Base-by-base conservation (phyloP, 2,329 filamentous ascomycete species). In the Verticillium nonalfalfae region DNA sequence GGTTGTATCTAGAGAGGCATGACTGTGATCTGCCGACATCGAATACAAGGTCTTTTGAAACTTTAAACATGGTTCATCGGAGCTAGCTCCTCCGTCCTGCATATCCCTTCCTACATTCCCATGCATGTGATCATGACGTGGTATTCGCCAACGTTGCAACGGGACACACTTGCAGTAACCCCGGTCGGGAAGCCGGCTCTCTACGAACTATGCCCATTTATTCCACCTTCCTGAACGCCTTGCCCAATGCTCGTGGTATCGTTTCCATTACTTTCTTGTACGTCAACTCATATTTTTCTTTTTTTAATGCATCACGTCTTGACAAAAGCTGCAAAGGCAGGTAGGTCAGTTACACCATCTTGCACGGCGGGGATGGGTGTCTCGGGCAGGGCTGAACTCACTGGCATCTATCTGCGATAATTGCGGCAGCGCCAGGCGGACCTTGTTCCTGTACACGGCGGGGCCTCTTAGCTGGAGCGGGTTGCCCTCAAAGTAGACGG, bases 401-500 rank as follows among this genome's bases (percentile, higher is more conserved):
- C 94, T 96, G 62, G 95, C 95, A 85, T 99, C 95, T 73, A 99
- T 97, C 79, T 99, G 93, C 72, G 85, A 85, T 59, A 99, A 79
- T 74, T 95, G 90, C 61, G 95, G 95, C 74, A 99, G 75, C 38
- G 93, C 90, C 73, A 99, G 77, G 62, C 89, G 84, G 54, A 99
- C 87, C 78, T 99, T 99, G 77, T 97, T 98, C 70, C 95, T 82
- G 76, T 99, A 99, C 64, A 97, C 76, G 1, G 91, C 90, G n/a
- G 90, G 90, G 4, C 85, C 86, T 60, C 83, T 84, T 63, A 87
- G 81, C 77, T 99, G 95, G 68, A 99, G 75, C 33, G 93, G 94
- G 70, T 96, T 97, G 1, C 93, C 93, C 73, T 99, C 95, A 66
- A 99, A 96, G 73, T 99, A 99, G 11, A 99, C 94, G 1, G 95